Evolutionary conservation across 164 flowering plant genomes (phyloP).

Genomic region (Sedum album): DNA sequence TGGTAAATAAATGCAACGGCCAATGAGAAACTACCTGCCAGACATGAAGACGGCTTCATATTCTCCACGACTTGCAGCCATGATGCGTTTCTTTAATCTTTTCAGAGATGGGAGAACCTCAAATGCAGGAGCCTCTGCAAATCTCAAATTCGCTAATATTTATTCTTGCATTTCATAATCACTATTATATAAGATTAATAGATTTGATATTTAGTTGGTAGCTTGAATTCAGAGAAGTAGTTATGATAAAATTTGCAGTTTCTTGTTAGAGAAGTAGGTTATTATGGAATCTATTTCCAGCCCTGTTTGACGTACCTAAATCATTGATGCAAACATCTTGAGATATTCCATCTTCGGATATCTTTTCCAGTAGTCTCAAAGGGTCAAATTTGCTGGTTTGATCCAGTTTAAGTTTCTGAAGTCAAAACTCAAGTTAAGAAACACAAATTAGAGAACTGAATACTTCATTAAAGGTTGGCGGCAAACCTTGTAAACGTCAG

Average conservation of each 20-base stretch:
- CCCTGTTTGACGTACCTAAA: slow-evolving; percentile 43
- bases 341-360: slow-evolving; percentile 57
- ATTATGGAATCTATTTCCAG: too few species aligned
- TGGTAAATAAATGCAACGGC: background rate
- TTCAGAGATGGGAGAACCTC: slow-evolving; percentile 81
- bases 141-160: slow-evolving; percentile 7
- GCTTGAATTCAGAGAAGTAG: too few species aligned
- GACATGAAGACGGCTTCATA: slow-evolving; percentile 98
- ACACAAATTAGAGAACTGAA: background rate
- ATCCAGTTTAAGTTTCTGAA: slow-evolving; percentile 63
- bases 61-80: slow-evolving; percentile 77
- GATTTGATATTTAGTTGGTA: background rate
- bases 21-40: slow-evolving; percentile 53
- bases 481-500: slow-evolving; percentile 87
- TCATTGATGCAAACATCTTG: slow-evolving; percentile 94
- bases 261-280: too few species aligned
- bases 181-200: background rate
- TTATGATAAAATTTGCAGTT: too few species aligned
- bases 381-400: slow-evolving; percentile 74
- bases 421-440: slow-evolving; percentile 13
- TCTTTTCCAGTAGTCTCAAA: slow-evolving; percentile 57
- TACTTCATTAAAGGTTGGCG: background rate
- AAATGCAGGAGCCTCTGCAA: slow-evolving; percentile 88
- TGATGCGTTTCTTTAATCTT: slow-evolving; percentile 68
- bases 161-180: background rate